Evolutionary conservation across 2,329 filamentous ascomycete species (phyloP).

Genomic region (Rasamsonia emersonii): DNA sequence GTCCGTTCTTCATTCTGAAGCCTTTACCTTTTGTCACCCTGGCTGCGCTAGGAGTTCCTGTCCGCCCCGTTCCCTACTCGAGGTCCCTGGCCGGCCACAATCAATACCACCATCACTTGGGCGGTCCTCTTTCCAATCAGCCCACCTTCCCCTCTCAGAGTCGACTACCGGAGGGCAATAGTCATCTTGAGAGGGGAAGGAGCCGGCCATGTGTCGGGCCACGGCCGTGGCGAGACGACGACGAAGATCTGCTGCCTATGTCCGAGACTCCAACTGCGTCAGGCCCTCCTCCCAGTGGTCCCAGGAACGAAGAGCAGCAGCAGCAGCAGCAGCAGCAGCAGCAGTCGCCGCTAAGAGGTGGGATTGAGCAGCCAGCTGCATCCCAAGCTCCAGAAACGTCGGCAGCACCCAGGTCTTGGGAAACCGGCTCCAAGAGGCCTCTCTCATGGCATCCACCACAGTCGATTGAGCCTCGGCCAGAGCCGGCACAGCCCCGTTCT

Average conservation of each 20-base stretch:
- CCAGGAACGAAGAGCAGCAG: conserved; percentile 4
- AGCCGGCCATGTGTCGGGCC: conserved; percentile 29
- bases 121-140: conserved; percentile 16
- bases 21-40: too few species aligned
- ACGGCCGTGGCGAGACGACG: conserved; percentile 17
- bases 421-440: conserved; percentile 20
- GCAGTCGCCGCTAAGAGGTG: conserved; percentile 1
- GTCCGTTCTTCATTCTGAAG: too few species aligned
- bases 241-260: conserved; percentile 30
- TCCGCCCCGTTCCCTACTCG: conserved; percentile 26
- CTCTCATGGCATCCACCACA: conserved; percentile 29
- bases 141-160: conserved; percentile 30
- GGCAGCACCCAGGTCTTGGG: conserved; percentile 14
- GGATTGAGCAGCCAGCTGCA: conserved; percentile 9
- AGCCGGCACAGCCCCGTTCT: conserved; percentile 22
- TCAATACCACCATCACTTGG: conserved; percentile 22
- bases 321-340: conserved; percentile 4
- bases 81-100: conserved; percentile 22
- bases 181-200: conserved; percentile 30
- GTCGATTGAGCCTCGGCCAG: conserved; percentile 26
- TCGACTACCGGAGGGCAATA: conserved; percentile 22
- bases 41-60: conserved; percentile 33
- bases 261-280: conserved; percentile 26
- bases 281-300: conserved; percentile 22
- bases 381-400: conserved; percentile 11